A percentile compares a stretch with the other conserved stretches of the same genome.
Conservation (phyloP, 768 basidiomycete genomes). For the Thelephora ganbajun region DNA sequence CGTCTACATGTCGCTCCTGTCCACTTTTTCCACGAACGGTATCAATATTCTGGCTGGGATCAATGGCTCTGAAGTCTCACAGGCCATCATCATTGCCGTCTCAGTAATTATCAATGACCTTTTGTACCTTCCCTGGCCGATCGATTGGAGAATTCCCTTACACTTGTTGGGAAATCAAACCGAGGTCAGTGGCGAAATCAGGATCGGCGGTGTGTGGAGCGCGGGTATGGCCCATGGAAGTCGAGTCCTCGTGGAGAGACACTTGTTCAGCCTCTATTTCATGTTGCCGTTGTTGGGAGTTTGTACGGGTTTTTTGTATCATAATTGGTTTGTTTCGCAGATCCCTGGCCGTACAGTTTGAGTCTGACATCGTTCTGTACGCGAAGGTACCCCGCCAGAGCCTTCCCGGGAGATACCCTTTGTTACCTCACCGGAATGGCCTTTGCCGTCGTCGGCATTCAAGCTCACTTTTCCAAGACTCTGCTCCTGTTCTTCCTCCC, state of each 20-base stretch:
- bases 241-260: conserved; percentile 76
- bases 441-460: conserved; percentile 93
- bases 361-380: not conserved
- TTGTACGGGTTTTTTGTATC: conserved; percentile 81
- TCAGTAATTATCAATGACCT: conserved; percentile 89
- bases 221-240: conserved; percentile 83
- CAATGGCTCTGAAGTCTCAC: conserved; percentile 91
- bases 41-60: conserved; percentile 98
- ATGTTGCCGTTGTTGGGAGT: conserved; percentile 92
- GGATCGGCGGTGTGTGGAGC: conserved; percentile 66
- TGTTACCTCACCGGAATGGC: conserved; percentile 99
- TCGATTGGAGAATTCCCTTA: conserved; percentile 57
- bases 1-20: conserved; percentile 88
- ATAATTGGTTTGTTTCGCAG: conserved; percentile 66
- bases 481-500: conserved; percentile 93
- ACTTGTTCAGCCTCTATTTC: conserved; percentile 93
- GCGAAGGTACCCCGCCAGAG: conserved; percentile 86
- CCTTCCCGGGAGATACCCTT: conserved; percentile 92
- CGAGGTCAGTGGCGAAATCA: conserved; percentile 28
- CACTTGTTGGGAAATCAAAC: conserved; percentile 52
- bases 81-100: conserved; percentile 82
- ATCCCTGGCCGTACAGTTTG: conserved; percentile 1
- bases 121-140: conserved; percentile 83
- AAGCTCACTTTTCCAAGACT: conserved; percentile 96
- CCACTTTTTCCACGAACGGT: conserved; percentile 93